phyloP scores from a whole-genome alignment of 2,329 filamentous ascomycete species.

The Calonectria pseudoturangicola region DNA sequence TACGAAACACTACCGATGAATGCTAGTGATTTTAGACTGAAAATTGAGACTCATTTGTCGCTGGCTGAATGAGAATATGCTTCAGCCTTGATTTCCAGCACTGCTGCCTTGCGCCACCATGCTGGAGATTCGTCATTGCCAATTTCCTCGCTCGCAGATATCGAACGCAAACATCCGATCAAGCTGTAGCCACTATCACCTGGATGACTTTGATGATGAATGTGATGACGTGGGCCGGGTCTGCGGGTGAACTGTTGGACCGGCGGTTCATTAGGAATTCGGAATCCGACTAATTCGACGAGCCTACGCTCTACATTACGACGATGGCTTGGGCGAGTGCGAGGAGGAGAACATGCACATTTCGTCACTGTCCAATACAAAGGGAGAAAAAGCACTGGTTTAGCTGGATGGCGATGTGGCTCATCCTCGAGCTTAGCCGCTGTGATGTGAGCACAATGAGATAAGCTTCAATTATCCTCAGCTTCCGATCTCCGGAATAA shows the following conservation, averaged over 20 bases:
- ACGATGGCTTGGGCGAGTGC: neutral
- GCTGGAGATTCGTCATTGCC: constrained; percentile 16
- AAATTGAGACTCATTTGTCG: neutral
- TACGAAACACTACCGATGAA: neutral
- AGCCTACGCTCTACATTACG: constrained; percentile 7
- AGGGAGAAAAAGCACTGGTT: neutral
- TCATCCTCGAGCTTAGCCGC: neutral
- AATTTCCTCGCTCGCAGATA: constrained; percentile 6
- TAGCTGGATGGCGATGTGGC: constrained; percentile 10
- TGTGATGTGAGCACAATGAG: neutral
- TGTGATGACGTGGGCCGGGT: constrained; percentile 29
- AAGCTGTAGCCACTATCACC: neutral
- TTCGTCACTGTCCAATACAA: neutral
- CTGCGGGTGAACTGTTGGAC: constrained; percentile 2
- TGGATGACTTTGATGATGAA: constrained; percentile 10
- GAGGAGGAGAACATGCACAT: neutral
- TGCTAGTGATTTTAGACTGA: neutral
- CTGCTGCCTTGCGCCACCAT: constrained; percentile 35
- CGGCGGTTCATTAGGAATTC: constrained; percentile 1
- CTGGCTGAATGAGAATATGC: neutral
- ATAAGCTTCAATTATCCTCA: neutral
- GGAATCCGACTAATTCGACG: constrained; percentile 12
- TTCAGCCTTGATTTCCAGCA: constrained; percentile 3
- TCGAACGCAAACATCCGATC: neutral
- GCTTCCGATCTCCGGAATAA: neutral